Conservation (phyloP, 192 early-diverging fungal genomes). For the Endogone sp. region DNA sequence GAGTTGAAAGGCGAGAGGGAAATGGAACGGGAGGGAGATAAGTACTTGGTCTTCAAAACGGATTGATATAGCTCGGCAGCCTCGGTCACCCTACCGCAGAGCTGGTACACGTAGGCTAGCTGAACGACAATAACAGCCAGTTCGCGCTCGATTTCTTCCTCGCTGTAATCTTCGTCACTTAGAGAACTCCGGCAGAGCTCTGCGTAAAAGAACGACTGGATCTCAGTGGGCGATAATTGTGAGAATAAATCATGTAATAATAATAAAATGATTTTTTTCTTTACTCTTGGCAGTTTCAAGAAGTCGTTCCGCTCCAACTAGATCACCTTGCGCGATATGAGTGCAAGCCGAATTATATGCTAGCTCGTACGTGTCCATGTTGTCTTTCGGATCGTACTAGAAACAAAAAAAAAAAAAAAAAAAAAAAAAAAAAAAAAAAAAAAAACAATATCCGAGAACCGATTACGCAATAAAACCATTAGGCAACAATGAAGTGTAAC, state of each 20-base stretch:
- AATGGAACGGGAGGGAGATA: too few relatives aligned
- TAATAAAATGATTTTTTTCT: background rate
- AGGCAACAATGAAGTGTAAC: too few relatives aligned
- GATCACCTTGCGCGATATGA: slow-evolving; percentile 47
- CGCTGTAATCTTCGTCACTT: slow-evolving; percentile 43
- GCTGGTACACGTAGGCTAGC: slow-evolving; percentile 64
- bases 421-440: background rate
- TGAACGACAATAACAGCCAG: slow-evolving; percentile 57
- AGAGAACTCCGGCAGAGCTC: slow-evolving; percentile 45
- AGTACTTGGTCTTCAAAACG: slow-evolving; percentile 32
- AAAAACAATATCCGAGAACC: too few relatives aligned
- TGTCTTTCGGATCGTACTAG: slow-evolving; percentile 24
- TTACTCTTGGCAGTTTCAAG: slow-evolving; percentile 57
- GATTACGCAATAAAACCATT: too few relatives aligned
- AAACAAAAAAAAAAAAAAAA: background rate
- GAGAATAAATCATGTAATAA: background rate
- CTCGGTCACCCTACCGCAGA: slow-evolving; percentile 44
- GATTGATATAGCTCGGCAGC: slow-evolving; percentile 57
- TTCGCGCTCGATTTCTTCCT: slow-evolving; percentile 66
- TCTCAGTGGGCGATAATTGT: slow-evolving; percentile 15
- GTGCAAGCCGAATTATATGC: slow-evolving; percentile 64
- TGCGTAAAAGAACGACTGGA: slow-evolving; percentile 12
- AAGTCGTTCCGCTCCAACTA: slow-evolving; percentile 40
- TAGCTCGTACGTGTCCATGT: slow-evolving; percentile 54
- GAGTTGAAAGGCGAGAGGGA: too few relatives aligned